A percentile compares a stretch with the other conserved stretches of the same genome.
Conservation (phyloP, 106 monocot genomes). For the Triglochin maritima region DNA sequence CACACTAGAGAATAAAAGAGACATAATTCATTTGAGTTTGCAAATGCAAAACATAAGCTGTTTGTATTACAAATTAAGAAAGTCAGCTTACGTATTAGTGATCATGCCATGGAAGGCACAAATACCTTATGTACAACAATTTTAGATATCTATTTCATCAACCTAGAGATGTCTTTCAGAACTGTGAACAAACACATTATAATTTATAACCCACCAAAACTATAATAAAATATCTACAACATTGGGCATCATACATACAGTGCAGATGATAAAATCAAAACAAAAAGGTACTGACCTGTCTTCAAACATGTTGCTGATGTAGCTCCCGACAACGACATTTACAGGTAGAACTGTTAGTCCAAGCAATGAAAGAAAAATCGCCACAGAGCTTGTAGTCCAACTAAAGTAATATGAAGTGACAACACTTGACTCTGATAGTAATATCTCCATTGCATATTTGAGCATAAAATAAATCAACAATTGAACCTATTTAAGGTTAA, state of each 20-base stretch:
- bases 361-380: slow-evolving; percentile 75
- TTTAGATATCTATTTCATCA: too few species aligned
- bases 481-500: slow-evolving; percentile 44
- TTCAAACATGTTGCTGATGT: slow-evolving; percentile 96
- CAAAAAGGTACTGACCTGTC: slow-evolving; percentile 40
- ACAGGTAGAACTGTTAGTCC: slow-evolving; percentile 93
- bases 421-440: slow-evolving; percentile 95
- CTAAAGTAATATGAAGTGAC: slow-evolving; percentile 67
- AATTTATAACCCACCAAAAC: neutral
- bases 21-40: too few species aligned
- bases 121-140: too few species aligned
- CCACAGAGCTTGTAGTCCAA: slow-evolving; percentile 79
- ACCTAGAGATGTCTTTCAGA: too few species aligned
- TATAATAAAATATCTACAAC: neutral
- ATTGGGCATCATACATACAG: neutral
- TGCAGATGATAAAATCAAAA: neutral
- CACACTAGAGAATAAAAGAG: too few species aligned
- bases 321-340: slow-evolving; percentile 78
- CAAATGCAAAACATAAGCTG: too few species aligned
- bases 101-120: too few species aligned
- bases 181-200: neutral
- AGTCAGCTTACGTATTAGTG: too few species aligned
- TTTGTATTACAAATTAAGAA: too few species aligned
- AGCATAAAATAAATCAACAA: slow-evolving; percentile 99
- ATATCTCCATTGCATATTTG: slow-evolving; percentile 97